A percentile compares a stretch with the other conserved stretches of the same genome.
phyloP scores from a whole-genome alignment of 1,284 basidiomycete genomes.

The Tylopilus sp. region DNA sequence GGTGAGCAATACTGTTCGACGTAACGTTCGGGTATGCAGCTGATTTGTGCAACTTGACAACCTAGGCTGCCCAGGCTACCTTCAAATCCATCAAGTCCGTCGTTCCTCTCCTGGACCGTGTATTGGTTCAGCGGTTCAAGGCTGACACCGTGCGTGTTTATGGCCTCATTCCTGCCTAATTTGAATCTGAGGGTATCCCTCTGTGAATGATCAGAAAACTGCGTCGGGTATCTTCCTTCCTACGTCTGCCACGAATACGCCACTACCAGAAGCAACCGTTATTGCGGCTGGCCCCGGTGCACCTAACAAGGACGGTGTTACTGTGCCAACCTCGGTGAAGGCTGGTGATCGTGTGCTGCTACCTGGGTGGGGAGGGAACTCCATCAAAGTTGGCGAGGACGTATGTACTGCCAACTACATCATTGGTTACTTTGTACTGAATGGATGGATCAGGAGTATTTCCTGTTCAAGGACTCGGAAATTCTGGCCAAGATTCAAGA shows the following conservation, averaged over 20 bases:
- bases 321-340: slow-evolving; percentile 80
- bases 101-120: slow-evolving; percentile 91
- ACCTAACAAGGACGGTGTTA: slow-evolving; percentile 77
- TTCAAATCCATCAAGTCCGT: slow-evolving; percentile 94
- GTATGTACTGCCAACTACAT: slow-evolving; percentile 46
- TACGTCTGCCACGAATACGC: slow-evolving; percentile 75
- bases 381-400: slow-evolving; percentile 97
- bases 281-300: slow-evolving; percentile 94
- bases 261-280: slow-evolving; percentile 94
- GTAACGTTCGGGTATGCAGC: neutral
- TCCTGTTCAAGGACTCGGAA: slow-evolving; percentile 92
- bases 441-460: slow-evolving; percentile 65
- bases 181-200: neutral
- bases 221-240: slow-evolving; percentile 93
- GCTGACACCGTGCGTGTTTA: slow-evolving; percentile 69
- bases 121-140: slow-evolving; percentile 97
- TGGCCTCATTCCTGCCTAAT: neutral
- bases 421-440: neutral
- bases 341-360: slow-evolving; percentile 91
- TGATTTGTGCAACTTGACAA: neutral
- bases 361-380: slow-evolving; percentile 93
- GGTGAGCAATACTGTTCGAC: slow-evolving; percentile 17
- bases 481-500: slow-evolving; percentile 97
- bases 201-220: slow-evolving; percentile 70
- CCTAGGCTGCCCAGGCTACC: slow-evolving; percentile 71